phyloP scores from a whole-genome alignment of 2,329 filamentous ascomycete genomes.

The Polytolypa hystricis region DNA sequence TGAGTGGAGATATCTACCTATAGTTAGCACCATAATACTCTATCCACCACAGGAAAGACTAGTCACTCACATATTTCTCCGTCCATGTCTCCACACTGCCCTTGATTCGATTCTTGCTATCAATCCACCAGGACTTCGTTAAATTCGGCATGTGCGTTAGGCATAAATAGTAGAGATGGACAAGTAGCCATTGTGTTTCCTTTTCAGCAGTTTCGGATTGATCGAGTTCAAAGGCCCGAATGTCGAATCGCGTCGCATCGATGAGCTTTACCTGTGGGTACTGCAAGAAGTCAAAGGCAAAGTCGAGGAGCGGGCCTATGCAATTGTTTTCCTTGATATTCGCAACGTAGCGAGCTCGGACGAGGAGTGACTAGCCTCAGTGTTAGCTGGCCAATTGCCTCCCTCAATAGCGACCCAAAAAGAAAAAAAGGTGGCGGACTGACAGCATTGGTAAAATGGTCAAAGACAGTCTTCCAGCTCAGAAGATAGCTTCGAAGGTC shows the following conservation, averaged over 20 bases:
- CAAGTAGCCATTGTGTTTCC: slow-evolving; percentile 71
- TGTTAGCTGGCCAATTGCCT: neutral
- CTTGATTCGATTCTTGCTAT: slow-evolving; percentile 67
- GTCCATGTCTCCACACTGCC: slow-evolving; percentile 77
- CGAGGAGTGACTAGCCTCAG: slow-evolving; percentile 53
- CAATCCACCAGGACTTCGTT: slow-evolving; percentile 75
- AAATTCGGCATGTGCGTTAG: slow-evolving; percentile 67
- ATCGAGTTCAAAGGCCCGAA: slow-evolving; percentile 48
- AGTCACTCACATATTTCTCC: slow-evolving; percentile 72
- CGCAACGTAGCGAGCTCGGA: slow-evolving; percentile 69
- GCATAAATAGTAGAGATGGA: slow-evolving; percentile 74
- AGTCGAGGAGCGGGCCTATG: slow-evolving; percentile 58
- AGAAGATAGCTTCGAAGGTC: slow-evolving; percentile 69
- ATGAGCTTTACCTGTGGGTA: slow-evolving; percentile 63
- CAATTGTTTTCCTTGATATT: slow-evolving; percentile 65
- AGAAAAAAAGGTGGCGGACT: slow-evolving; percentile 9
- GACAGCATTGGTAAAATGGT: slow-evolving; percentile 63
- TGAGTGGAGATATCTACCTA: slow-evolving; percentile 30
- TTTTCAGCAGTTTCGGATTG: slow-evolving; percentile 56
- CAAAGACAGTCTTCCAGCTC: slow-evolving; percentile 82
- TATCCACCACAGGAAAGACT: slow-evolving; percentile 31
- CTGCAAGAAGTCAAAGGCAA: slow-evolving; percentile 75
- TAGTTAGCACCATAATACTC: slow-evolving; percentile 1
- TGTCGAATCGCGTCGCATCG: slow-evolving; percentile 58
- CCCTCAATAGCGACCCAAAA: neutral